Evolutionary conservation across 2,329 filamentous ascomycete species (phyloP).

Genomic region (Arthroderma sp.): DNA sequence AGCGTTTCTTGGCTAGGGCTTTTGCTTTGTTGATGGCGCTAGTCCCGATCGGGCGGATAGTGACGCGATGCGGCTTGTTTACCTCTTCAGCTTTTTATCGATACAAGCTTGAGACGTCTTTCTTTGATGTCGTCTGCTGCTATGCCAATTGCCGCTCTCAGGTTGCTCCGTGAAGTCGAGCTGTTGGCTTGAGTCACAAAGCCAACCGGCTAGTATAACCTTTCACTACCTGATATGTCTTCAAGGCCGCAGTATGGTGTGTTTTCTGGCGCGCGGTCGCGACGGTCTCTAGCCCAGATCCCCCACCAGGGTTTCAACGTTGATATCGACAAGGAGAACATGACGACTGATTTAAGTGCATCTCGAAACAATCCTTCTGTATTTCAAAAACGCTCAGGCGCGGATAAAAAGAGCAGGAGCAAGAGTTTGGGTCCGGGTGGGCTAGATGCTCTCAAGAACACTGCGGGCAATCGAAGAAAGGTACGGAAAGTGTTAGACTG

Average conservation of each 20-base stretch:
- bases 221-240: too few species aligned
- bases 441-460: slow-evolving; percentile 64
- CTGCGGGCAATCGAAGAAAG: slow-evolving; percentile 64
- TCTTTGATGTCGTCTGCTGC: background rate
- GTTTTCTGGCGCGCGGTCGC: slow-evolving; percentile 30
- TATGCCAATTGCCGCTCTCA: background rate
- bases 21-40: slow-evolving; percentile 29
- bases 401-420: slow-evolving; percentile 61
- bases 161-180: too few species aligned
- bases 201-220: too few species aligned
- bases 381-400: slow-evolving; percentile 19
- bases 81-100: too few species aligned
- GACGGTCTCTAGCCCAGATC: slow-evolving; percentile 60
- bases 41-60: slow-evolving; percentile 15
- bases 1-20: slow-evolving; percentile 28
- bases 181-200: too few species aligned
- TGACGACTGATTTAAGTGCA: slow-evolving; percentile 51
- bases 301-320: slow-evolving; percentile 35
- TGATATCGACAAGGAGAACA: slow-evolving; percentile 62
- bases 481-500: slow-evolving; percentile 35
- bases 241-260: background rate
- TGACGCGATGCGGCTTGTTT: too few species aligned
- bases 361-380: slow-evolving; percentile 13
- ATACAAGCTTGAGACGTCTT: background rate
- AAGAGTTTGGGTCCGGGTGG: slow-evolving; percentile 94